Evolutionary conservation across 164 flowering plant species (phyloP), one percentile per base, ranked within the genome.

Genomic region (Chloranthus sessilifolius): DNA sequence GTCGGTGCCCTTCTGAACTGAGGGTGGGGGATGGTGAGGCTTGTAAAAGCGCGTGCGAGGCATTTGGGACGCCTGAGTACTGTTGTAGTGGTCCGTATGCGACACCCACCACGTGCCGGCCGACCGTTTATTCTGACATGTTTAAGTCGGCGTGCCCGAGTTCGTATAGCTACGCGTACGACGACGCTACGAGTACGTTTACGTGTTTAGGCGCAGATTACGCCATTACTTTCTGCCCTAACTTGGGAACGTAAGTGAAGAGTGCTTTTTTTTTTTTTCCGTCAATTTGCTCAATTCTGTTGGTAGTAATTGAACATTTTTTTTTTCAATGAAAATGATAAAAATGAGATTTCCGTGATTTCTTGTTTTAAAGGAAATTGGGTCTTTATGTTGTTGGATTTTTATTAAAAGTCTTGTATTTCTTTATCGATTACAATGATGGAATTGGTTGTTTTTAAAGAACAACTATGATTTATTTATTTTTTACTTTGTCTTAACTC

Each of bases 1-100:
- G 53, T 38, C 57, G 33, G 43, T 83, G 91, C 55, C 91, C 87
- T 45, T 26, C 46, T 5, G 62, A 58, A 41, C 41, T 37, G 25
- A 8, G 62, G 42, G 43, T 38, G 17, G 76, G 61, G 1, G 55
- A 62, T 10, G 85, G 79, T 8, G 61, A 55, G 47, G 92, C 69
- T 0, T 84, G 88, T 55, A 74, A 59, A 73, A 84, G 85, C 50
- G 88, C 92, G 0, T 84, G 92, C 41, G 85, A 72, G 60, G 92
- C 88, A 4, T 84, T 84, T 38, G 71, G 71, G 40, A 65, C 0
- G 2, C 73, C 75, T 1, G 80, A 81, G 69, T 84, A 75, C 36
- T 83, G 91, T 27, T 83, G 91, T 61, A 83, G 70, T 29, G 87
- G 87, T 45, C 75, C 67, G 56, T 83, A 47, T 39, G 65, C 63